Conservation (phyloP, 2,329 filamentous ascomycete genomes). For the Juglanconis sp. region DNA sequence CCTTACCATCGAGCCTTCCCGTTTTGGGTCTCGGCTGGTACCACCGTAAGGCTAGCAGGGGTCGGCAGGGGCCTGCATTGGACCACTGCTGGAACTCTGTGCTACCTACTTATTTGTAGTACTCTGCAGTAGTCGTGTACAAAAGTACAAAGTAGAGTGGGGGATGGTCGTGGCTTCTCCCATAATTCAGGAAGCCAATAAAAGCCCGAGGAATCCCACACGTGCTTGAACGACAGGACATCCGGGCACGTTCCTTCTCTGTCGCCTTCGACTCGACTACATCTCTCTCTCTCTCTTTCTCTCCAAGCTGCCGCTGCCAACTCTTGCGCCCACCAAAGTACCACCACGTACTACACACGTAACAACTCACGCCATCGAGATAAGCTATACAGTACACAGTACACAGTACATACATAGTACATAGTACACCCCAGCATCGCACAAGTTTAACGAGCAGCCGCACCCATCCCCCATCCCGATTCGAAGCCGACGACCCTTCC, state of each 20-base stretch:
- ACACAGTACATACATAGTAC: too few species aligned
- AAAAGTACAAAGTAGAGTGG: too few species aligned
- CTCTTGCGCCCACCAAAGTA: too few species aligned
- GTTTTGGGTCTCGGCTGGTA: background rate
- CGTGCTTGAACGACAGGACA: conserved; percentile 6
- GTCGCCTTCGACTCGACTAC: background rate
- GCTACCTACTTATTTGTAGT: too few species aligned
- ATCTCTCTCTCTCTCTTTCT: background rate
- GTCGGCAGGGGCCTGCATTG: background rate
- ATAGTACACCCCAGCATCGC: too few species aligned
- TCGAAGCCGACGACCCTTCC: too few species aligned
- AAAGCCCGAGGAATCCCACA: background rate
- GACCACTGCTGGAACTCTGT: background rate
- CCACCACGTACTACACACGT: background rate
- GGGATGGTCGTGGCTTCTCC: background rate
- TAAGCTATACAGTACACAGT: too few species aligned
- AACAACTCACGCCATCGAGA: too few species aligned
- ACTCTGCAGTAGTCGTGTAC: too few species aligned
- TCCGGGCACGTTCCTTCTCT: background rate
- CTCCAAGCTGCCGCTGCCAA: background rate
- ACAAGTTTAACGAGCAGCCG: too few species aligned
- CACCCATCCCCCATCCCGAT: too few species aligned
- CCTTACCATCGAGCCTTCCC: background rate
- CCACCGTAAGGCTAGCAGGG: background rate
- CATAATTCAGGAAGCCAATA: conserved; percentile 2